phyloP scores from a whole-genome alignment of 768 basidiomycete species.

The Amylocystis lapponica region DNA sequence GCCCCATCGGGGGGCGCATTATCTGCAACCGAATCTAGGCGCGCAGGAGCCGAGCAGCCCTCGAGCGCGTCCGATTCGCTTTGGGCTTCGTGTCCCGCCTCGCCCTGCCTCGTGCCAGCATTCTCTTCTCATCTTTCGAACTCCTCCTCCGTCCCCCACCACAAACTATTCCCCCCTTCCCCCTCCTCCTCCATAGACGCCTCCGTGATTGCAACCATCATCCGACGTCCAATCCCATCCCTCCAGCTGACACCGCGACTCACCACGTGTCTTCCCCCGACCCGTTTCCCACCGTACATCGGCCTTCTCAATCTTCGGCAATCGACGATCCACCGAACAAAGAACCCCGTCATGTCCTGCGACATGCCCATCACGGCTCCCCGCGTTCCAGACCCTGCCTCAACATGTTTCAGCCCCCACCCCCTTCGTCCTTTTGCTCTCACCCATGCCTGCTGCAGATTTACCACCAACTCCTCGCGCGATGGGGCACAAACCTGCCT shows the following conservation, averaged over 20 bases:
- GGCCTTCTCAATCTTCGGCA: slow-evolving; percentile 4
- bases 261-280: neutral
- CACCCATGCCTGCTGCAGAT: neutral
- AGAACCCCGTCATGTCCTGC: neutral
- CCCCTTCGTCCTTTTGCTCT: neutral
- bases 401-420: neutral
- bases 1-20: too few relatives aligned
- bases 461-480: neutral
- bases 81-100: too few relatives aligned
- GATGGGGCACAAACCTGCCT: neutral
- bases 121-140: too few relatives aligned
- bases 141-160: too few relatives aligned
- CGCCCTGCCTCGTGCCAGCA: too few relatives aligned
- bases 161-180: too few relatives aligned
- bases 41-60: too few relatives aligned
- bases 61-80: too few relatives aligned
- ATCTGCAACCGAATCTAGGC: too few relatives aligned
- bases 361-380: neutral
- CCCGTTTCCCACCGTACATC: neutral
- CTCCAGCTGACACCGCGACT: neutral
- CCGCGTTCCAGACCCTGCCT: slow-evolving; percentile 2
- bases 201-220: neutral
- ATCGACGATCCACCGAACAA: slow-evolving; percentile 7
- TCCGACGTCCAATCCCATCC: neutral
- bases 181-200: too few relatives aligned